phyloP scores from a whole-genome alignment of 331 rosid species.

The Malus hybrid region DNA sequence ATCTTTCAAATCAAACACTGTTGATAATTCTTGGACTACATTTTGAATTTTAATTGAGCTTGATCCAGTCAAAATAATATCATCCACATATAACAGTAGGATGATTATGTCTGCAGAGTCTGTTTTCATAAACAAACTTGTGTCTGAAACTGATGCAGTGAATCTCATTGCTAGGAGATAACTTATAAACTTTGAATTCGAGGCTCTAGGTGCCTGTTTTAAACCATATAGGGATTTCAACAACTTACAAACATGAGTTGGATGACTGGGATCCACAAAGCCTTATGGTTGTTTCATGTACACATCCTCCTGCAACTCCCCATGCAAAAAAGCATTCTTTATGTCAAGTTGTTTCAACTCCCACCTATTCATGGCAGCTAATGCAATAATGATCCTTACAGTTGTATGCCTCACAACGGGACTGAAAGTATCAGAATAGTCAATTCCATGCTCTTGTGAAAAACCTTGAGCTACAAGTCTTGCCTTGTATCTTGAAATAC shows the following conservation, averaged over 20 bases:
- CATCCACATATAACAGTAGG: not conserved
- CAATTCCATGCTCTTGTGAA: not conserved
- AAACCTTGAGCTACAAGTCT: not conserved
- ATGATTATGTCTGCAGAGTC: rapidly evolving
- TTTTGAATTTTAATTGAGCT: too few species aligned
- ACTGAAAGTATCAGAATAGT: not conserved
- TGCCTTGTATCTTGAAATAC: not conserved
- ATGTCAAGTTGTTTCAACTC: not conserved
- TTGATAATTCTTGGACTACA: too few species aligned
- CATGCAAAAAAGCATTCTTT: not conserved
- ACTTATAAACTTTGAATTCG: not conserved
- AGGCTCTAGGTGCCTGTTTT: not conserved
- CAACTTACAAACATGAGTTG: not conserved
- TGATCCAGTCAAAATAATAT: not conserved
- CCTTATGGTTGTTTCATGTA: not conserved
- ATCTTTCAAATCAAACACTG: too few species aligned
- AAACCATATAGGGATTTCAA: not conserved
- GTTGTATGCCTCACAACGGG: not conserved
- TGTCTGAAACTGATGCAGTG: not conserved
- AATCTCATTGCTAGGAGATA: not conserved
- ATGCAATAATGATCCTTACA: not conserved
- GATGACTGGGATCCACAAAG: not conserved
- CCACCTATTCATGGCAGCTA: not conserved
- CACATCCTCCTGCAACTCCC: not conserved
- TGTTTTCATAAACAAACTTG: not conserved